These are phyloP conservation scores for Kluyveromyces siamensis DNA, from an alignment of 805 yeast genomes.

Conservation along the genomic window DNA sequence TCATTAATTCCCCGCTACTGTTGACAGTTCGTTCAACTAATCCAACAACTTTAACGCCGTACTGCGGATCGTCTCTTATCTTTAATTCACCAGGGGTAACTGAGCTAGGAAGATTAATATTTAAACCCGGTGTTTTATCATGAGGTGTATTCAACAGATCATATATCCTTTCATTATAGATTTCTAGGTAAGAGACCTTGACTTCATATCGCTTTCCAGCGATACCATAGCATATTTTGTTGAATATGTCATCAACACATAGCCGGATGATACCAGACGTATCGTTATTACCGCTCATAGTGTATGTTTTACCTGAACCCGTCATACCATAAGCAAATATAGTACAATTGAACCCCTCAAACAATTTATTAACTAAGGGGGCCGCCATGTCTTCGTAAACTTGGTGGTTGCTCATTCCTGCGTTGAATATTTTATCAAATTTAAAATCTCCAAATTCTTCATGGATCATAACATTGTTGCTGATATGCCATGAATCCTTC, in stretches of 20 bases:
- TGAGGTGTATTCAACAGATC: conserved; percentile 49
- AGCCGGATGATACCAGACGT: conserved; percentile 68
- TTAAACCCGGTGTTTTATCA: background rate
- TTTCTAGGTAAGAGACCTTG: conserved; percentile 68
- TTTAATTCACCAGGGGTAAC: conserved; percentile 43
- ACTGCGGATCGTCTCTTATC: conserved; percentile 64
- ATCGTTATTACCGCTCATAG: conserved; percentile 64
- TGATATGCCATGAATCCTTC: conserved; percentile 26
- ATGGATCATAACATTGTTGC: conserved; percentile 36
- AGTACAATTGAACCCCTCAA: conserved; percentile 77
- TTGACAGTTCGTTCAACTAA: conserved; percentile 52
- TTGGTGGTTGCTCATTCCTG: conserved; percentile 41
- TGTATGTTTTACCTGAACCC: conserved; percentile 83
- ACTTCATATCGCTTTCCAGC: conserved; percentile 34
- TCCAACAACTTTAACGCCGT: conserved; percentile 71
- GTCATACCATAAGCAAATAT: conserved; percentile 94
- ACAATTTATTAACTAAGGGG: conserved; percentile 44
- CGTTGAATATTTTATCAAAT: conserved; percentile 74
- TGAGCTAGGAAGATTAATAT: conserved; percentile 12
- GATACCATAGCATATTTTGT: conserved; percentile 30
- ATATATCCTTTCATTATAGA: conserved; percentile 77
- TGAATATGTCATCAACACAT: conserved; percentile 45
- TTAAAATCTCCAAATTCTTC: conserved; percentile 54
- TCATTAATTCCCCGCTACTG: conserved; percentile 50
- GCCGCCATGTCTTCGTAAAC: conserved; percentile 53